phyloP scores from a whole-genome alignment of 139 green algal species.

The Pseudopediastrum boryanum region DNA sequence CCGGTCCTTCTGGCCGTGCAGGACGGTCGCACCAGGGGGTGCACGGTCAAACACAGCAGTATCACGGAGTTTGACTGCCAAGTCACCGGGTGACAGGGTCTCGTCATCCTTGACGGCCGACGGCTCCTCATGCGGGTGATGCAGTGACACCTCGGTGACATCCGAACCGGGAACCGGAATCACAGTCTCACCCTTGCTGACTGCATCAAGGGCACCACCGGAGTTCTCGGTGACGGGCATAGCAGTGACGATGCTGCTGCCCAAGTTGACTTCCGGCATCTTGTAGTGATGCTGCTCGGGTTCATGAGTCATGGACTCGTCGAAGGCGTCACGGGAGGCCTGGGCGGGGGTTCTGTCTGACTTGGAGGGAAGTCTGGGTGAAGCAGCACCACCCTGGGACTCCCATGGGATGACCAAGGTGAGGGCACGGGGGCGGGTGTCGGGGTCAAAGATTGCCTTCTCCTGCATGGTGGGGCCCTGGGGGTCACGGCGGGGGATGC shows the following conservation, averaged over 20 bases:
- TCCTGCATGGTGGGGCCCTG: conserved; percentile 32
- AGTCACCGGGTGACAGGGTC: background rate
- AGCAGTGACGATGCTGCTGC: conserved; percentile 30
- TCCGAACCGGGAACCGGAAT: conserved; percentile 5
- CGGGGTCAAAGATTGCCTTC: conserved; percentile 33
- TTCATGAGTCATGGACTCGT: too few species aligned
- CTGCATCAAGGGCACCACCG: conserved; percentile 18
- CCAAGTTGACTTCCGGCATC: conserved; percentile 34
- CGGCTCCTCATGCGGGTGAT: too few species aligned
- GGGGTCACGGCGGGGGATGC: conserved; percentile 19
- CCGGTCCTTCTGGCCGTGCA: background rate
- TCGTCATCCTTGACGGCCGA: too few species aligned
- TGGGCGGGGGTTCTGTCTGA: too few species aligned
- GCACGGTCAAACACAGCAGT: conserved; percentile 8
- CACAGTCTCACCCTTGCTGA: conserved; percentile 22
- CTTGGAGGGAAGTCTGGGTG: too few species aligned
- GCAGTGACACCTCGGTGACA: background rate
- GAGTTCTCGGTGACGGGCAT: conserved; percentile 20
- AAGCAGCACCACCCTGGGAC: too few species aligned
- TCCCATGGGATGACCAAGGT: too few species aligned
- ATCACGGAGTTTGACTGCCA: background rate
- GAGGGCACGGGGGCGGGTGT: conserved; percentile 20
- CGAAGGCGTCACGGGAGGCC: too few species aligned
- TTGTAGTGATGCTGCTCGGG: too few species aligned
- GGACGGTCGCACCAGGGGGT: conserved; percentile 1